Base-by-base conservation (phyloP, 2,329 filamentous ascomycete species). In the Coleophoma cylindrospora region DNA sequence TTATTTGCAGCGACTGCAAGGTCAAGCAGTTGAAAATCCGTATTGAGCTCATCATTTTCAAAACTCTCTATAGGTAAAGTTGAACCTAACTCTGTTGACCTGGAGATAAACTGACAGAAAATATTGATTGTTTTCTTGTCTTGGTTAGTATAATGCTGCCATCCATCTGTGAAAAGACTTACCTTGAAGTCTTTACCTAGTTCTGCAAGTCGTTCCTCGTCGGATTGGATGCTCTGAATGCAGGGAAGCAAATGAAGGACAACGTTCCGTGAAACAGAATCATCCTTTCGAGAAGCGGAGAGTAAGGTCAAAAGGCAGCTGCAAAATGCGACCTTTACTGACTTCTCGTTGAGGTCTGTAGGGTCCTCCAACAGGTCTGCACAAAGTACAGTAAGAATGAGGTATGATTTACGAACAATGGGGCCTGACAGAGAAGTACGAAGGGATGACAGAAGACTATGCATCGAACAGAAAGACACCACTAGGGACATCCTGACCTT, bases 351-450 rank as follows among this genome's bases (percentile, higher is more conserved):
- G 14, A 63, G 37, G n/a, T 53, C 34, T 13, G 32, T 34, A 5
- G 52, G 48, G 21, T 54, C 49, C 12, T 51, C 46, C n/a, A 66
- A 36, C 13, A 66, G 17, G 38, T 61, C 57, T 13, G 53, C 54
- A 40, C 57, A 63, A 9, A 65, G 48, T 13, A 57, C 50, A n/a
- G 59, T 54, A 6, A 67, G 51, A 19, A 60, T 46, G 19, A 46
- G 48, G 43, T 60, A 64, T 4, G 60, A 61, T 54, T 67, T 67
- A 9, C 61, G 60, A n/a, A 57, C 10, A n/a, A 63, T 50, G n/a
- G 53, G 45, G 14, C 54, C 52, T 5, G 57, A 52, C 12, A 61
- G n/a, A 15, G 47, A 51, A 6, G 32, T 37, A 40, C 46, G 45
- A 21, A 56, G 43, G 13, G 56, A 55, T 10, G 54, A 60, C 8